A percentile compares a stretch with the other conserved stretches of the same genome.
Conservation (phyloP, 1,284 basidiomycete genomes). For the Ustilago curta region DNA sequence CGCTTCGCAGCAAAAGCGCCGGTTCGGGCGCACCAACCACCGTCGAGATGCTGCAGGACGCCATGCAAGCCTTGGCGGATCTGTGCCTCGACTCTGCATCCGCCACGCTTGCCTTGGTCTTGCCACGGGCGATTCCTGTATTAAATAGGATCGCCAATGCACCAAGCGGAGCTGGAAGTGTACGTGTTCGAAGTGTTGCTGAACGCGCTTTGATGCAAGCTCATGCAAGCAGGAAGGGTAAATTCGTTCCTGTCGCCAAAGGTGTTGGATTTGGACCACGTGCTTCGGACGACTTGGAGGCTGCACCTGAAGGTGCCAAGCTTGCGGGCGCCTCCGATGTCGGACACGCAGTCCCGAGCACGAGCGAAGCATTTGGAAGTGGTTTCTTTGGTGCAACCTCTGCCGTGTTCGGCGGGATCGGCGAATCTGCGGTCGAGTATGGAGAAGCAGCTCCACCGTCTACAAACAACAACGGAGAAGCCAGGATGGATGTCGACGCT, state of each 20-base stretch:
- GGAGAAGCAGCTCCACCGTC: background rate
- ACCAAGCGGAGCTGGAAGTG: conserved; percentile 26
- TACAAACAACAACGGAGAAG: background rate
- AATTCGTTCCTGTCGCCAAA: conserved; percentile 38
- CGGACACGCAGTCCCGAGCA: conserved; percentile 13
- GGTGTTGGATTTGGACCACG: conserved; percentile 41
- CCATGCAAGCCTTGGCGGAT: conserved; percentile 21
- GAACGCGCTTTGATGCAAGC: conserved; percentile 24
- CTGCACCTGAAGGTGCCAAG: conserved; percentile 36
- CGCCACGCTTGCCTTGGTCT: conserved; percentile 26
- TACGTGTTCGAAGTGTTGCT: conserved; percentile 5
- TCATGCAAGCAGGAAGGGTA: conserved; percentile 33
- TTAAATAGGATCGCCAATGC: conserved; percentile 25
- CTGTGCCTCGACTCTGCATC: conserved; percentile 34
- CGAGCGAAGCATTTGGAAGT: conserved; percentile 9
- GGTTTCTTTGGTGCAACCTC: conserved; percentile 5
- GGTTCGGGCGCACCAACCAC: conserved; percentile 16
- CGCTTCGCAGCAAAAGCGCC: conserved; percentile 11
- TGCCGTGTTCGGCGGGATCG: conserved; percentile 13
- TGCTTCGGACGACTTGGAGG: conserved; percentile 35
- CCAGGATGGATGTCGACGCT: conserved; percentile 35
- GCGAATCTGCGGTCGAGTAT: background rate
- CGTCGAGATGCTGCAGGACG: conserved; percentile 10
- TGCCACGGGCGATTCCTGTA: conserved; percentile 33
- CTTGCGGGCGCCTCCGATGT: conserved; percentile 21